A percentile compares a stretch with the other conserved stretches of the same genome.
phyloP scores from a whole-genome alignment of 2,329 filamentous ascomycete species.

The Hypoxylon sp. region DNA sequence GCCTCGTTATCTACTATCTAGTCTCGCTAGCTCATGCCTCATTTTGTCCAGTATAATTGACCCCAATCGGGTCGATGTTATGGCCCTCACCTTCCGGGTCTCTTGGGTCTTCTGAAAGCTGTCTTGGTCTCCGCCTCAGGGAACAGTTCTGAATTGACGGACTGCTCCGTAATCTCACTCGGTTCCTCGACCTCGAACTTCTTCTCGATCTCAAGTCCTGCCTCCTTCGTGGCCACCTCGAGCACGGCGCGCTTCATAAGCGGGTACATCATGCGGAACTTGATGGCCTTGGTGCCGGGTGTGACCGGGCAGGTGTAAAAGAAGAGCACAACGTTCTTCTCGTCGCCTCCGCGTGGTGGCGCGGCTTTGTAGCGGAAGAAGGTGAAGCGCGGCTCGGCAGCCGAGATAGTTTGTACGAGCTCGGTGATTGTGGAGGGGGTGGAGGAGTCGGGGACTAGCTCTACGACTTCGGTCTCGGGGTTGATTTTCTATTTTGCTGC shows the following conservation, averaged over 20 bases:
- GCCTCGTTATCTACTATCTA: slow-evolving; percentile 14
- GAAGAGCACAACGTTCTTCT: slow-evolving; percentile 77
- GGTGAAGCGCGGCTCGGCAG: slow-evolving; percentile 80
- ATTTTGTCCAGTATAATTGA: not conserved
- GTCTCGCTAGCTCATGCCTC: slow-evolving; percentile 15
- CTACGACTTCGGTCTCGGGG: slow-evolving; percentile 76
- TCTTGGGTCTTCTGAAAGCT: slow-evolving; percentile 83
- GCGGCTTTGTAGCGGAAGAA: slow-evolving; percentile 76
- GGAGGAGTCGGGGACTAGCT: slow-evolving; percentile 70
- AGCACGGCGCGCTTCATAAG: slow-evolving; percentile 78
- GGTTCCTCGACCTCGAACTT: slow-evolving; percentile 78
- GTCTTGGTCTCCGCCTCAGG: slow-evolving; percentile 76
- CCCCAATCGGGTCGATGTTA: not conserved
- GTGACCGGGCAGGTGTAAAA: slow-evolving; percentile 85
- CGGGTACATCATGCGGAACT: slow-evolving; percentile 88
- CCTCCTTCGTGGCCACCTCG: slow-evolving; percentile 74
- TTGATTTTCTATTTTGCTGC: slow-evolving; percentile 74
- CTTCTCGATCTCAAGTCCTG: slow-evolving; percentile 77
- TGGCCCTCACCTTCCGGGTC: slow-evolving; percentile 73
- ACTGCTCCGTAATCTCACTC: slow-evolving; percentile 77
- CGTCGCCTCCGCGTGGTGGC: slow-evolving; percentile 61
- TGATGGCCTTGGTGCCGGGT: slow-evolving; percentile 75
- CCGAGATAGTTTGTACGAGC: slow-evolving; percentile 73
- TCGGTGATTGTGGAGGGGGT: slow-evolving; percentile 69
- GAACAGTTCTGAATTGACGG: slow-evolving; percentile 76